Evolutionary conservation across 2,329 filamentous ascomycete species (phyloP).

Genomic region (Diaporthe sp.): DNA sequence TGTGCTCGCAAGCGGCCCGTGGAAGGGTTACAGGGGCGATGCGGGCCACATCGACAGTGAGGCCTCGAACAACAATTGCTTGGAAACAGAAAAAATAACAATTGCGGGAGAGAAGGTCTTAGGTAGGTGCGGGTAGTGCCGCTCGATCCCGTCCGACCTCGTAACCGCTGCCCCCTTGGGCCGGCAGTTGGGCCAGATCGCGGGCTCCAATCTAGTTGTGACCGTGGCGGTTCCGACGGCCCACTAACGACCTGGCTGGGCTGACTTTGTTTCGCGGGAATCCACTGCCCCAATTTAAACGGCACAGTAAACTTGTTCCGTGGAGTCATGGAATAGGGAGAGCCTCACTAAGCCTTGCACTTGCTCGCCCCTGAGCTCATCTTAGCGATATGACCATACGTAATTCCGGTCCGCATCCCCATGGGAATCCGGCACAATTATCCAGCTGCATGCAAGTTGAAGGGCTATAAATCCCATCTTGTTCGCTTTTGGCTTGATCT

Average conservation of each 20-base stretch:
- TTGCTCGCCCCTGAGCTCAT: slow-evolving; percentile 13
- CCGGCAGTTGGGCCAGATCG: slow-evolving; percentile 30
- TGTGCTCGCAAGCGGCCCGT: not conserved
- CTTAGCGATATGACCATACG: slow-evolving; percentile 32
- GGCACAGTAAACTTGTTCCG: slow-evolving; percentile 28
- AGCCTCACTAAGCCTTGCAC: not conserved
- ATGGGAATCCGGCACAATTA: not conserved
- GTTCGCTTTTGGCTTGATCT: not conserved
- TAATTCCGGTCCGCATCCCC: not conserved
- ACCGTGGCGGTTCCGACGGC: slow-evolving; percentile 20
- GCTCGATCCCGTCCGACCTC: slow-evolving; percentile 12
- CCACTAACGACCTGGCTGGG: slow-evolving; percentile 22
- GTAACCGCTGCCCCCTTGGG: not conserved
- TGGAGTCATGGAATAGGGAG: slow-evolving; percentile 24
- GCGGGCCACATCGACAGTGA: not conserved
- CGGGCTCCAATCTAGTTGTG: slow-evolving; percentile 17
- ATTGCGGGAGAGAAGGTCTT: slow-evolving; percentile 3
- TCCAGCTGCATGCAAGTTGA: not conserved
- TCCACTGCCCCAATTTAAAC: slow-evolving; percentile 36
- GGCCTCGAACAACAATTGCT: not conserved
- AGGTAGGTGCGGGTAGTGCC: slow-evolving; percentile 26
- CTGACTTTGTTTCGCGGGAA: slow-evolving; percentile 23
- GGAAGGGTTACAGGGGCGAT: not conserved
- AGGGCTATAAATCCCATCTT: not conserved
- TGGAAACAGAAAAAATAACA: not conserved